These are phyloP conservation scores for Penicillium palitans DNA, from an alignment of 2,329 filamentous ascomycete genomes.

Conservation along the genomic window DNA sequence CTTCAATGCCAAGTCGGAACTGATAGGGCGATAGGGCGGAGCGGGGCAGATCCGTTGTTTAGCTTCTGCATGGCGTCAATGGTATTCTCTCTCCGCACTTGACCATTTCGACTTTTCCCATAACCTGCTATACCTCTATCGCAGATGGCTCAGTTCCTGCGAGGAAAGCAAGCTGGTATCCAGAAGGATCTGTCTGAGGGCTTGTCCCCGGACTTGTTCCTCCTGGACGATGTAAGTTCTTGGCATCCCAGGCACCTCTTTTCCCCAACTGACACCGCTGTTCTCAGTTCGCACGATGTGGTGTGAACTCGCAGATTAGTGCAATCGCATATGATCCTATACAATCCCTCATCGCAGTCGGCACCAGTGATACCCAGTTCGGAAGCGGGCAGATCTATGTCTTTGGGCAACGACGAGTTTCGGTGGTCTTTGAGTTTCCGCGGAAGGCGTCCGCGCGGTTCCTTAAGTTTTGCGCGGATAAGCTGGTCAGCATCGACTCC, in stretches of 20 bases:
- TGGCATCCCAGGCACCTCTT: conserved; percentile 30
- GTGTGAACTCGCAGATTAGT: conserved; percentile 74
- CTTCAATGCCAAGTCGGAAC: conserved; percentile 4
- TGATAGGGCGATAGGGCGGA: conserved; percentile 18
- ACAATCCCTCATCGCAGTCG: conserved; percentile 88
- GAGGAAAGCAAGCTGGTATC: conserved; percentile 91
- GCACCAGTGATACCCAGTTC: conserved; percentile 83
- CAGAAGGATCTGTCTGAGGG: conserved; percentile 85
- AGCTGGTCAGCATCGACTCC: conserved; percentile 78
- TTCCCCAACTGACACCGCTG: conserved; percentile 16
- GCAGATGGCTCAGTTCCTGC: conserved; percentile 79
- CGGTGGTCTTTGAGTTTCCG: conserved; percentile 69
- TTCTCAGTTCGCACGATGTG: conserved; percentile 66
- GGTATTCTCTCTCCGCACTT: conserved; percentile 17
- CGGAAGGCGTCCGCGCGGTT: conserved; percentile 72
- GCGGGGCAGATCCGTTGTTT: conserved; percentile 27
- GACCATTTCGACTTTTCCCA: conserved; percentile 10
- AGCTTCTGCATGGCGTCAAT: conserved; percentile 33
- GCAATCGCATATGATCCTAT: conserved; percentile 89
- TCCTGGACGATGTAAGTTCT: conserved; percentile 70
- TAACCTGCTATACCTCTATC: conserved; percentile 8
- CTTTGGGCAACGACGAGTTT: conserved; percentile 78
- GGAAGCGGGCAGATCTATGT: conserved; percentile 86
- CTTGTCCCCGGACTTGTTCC: conserved; percentile 74
- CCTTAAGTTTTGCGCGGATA: conserved; percentile 82